phyloP scores from a whole-genome alignment of 2,329 filamentous ascomycete genomes.

The Hypoxylon sp. region DNA sequence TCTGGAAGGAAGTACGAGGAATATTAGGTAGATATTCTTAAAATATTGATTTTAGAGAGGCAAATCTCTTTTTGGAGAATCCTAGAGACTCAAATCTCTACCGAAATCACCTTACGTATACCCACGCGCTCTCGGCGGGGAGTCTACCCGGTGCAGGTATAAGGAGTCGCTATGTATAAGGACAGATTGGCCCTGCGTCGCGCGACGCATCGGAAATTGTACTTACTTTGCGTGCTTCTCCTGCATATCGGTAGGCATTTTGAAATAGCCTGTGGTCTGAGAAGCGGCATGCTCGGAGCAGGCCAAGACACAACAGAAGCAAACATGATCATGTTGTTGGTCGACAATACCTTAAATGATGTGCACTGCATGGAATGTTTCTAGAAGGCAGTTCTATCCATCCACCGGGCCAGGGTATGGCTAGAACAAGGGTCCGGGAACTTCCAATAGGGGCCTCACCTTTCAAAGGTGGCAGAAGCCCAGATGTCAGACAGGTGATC shows the following conservation, averaged over 20 bases:
- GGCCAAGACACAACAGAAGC: constrained; percentile 27
- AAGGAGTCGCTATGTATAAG: constrained; percentile 12
- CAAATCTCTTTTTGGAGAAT: constrained; percentile 9
- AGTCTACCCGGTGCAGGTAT: constrained; percentile 31
- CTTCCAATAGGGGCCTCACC: constrained; percentile 15
- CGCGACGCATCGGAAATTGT: constrained; percentile 27
- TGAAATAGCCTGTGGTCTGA: constrained; percentile 33
- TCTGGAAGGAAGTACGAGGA: constrained; percentile 7
- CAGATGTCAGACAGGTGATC: constrained; percentile 12
- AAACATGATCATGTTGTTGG: constrained; percentile 28
- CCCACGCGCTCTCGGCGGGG: constrained; percentile 31
- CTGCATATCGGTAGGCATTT: constrained; percentile 34
- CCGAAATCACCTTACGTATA: constrained; percentile 25
- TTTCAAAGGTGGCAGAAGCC: constrained; percentile 16
- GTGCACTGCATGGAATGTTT: constrained; percentile 49
- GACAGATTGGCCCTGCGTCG: constrained; percentile 27
- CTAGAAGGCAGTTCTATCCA: constrained; percentile 46
- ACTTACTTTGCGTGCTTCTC: constrained; percentile 24
- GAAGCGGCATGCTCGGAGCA: constrained; percentile 16
- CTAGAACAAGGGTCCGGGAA: constrained; percentile 28
- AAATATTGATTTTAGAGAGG: not conserved
- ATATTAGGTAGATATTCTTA: not conserved
- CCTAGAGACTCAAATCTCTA: constrained; percentile 12
- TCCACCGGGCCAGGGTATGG: constrained; percentile 35
- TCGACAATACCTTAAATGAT: constrained; percentile 36